Percentiles rank a stretch among this genome's conserved stretches.
These are phyloP conservation scores for Podila epicladia DNA, from an alignment of 192 early-diverging fungal genomes.

Conservation along the genomic window DNA sequence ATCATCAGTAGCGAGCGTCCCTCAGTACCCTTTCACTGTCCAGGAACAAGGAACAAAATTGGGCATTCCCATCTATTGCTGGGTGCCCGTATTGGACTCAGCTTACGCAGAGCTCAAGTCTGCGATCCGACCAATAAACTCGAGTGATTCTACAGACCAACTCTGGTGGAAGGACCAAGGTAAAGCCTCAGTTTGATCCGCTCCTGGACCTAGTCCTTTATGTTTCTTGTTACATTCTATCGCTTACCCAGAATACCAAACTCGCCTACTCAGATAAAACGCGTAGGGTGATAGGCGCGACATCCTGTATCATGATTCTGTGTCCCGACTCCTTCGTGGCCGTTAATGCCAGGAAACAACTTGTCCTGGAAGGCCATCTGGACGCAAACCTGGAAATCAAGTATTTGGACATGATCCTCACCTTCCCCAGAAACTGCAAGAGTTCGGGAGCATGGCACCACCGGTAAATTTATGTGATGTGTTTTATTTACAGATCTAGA, in stretches of 20 bases:
- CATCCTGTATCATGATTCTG: slow-evolving; percentile 53
- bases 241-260: neutral
- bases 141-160: neutral
- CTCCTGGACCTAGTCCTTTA: neutral
- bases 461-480: slow-evolving; percentile 18
- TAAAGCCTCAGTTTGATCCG: slow-evolving; percentile 12
- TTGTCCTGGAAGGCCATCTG: slow-evolving; percentile 38
- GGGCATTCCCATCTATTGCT: slow-evolving; percentile 45
- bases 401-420: slow-evolving; percentile 58
- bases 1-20: neutral
- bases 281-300: slow-evolving; percentile 18
- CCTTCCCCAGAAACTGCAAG: slow-evolving; percentile 61
- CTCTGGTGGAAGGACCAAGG: slow-evolving; percentile 36
- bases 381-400: slow-evolving; percentile 47
- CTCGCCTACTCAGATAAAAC: neutral
- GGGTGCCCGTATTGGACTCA: slow-evolving; percentile 33
- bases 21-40: slow-evolving; percentile 31
- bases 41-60: slow-evolving; percentile 40
- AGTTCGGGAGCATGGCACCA: slow-evolving; percentile 62
- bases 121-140: neutral
- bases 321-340: slow-evolving; percentile 63
- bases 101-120: slow-evolving; percentile 20
- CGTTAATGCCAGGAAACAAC: slow-evolving; percentile 58
- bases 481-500: neutral
- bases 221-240: neutral